Evolutionary conservation across 1,284 basidiomycete genomes (phyloP), one percentile per base, ranked within the genome.

Genomic region (Stereum hirsutum): DNA sequence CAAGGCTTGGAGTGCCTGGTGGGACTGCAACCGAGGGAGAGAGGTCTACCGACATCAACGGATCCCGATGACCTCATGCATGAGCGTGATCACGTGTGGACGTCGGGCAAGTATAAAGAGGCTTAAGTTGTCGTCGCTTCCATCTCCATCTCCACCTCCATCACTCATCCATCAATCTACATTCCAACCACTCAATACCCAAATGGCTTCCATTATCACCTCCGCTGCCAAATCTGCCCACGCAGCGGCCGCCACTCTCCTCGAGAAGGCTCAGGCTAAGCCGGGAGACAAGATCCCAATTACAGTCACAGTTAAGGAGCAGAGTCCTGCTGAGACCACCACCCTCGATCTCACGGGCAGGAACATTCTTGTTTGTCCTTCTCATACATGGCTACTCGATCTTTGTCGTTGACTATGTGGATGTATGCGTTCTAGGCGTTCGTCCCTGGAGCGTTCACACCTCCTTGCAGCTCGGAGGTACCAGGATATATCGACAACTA

Each of bases 401-500:
- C 30, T 36, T n/a, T 11, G n/a, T 28, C 14, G 12, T 33, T 28
- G 27, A 33, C 11, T 46, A 25, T 43, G 31, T 19, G 5, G 15
- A 35, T 32, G 10, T 37, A 21, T 17, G 11, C 5, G 10, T 7
- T 23, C 40, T 34, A 17, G 15, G 77, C 77, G 61, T 79, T 38
- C 34, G 73, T 81, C 10, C 75, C 77, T 0, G 78, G 77, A 14
- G 77, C 78, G 3, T 86, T 84, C 63, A 79, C 72, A 45, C 66
- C 65, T 45, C 52, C 67, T 46, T 63, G 74, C 59, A 68, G 66
- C 46, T 60, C 55, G 17, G 75, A 87, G 55, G 66, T 84, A 10
- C 84, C 82, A 0, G 73, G 67, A 14, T 89, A 81, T 63, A 74
- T 88, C 53, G 62, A 73, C 36, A 59, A 63, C 20, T 80, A 71